phyloP scores from a whole-genome alignment of 2,329 filamentous ascomycete species.

The Ceratocystis cubensis region DNA sequence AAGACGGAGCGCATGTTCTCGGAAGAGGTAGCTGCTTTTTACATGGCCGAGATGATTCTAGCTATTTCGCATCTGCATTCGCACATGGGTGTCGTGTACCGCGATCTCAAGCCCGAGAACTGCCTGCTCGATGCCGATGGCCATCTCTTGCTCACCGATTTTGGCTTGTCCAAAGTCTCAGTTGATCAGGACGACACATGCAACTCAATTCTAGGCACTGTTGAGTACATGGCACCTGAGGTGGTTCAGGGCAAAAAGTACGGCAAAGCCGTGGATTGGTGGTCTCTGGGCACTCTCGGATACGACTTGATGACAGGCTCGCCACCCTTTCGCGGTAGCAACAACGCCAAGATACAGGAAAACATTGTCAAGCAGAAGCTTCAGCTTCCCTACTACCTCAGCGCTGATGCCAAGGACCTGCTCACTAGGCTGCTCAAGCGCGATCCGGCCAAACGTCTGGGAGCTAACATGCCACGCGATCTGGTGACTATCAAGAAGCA shows the following conservation, averaged over 20 bases:
- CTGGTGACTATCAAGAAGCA: conserved; percentile 76
- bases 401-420: conserved; percentile 84
- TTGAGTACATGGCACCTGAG: conserved; percentile 98
- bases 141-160: conserved; percentile 89
- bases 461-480: conserved; percentile 79
- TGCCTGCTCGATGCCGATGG: conserved; percentile 85
- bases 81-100: conserved; percentile 86
- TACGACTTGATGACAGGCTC: conserved; percentile 87
- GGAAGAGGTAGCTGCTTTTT: conserved; percentile 81
- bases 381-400: conserved; percentile 75
- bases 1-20: conserved; percentile 90
- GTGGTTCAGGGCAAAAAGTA: conserved; percentile 80
- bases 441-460: conserved; percentile 80
- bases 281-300: conserved; percentile 87
- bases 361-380: conserved; percentile 93
- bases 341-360: conserved; percentile 88
- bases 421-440: conserved; percentile 82
- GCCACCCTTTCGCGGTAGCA: conserved; percentile 80
- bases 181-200: conserved; percentile 58
- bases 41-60: conserved; percentile 96
- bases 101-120: conserved; percentile 95
- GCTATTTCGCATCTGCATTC: conserved; percentile 88
- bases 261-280: conserved; percentile 94
- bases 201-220: conserved; percentile 83
- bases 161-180: conserved; percentile 89